Conservation (phyloP, 192 early-diverging fungal species). For the Spizellomyces sp. region DNA sequence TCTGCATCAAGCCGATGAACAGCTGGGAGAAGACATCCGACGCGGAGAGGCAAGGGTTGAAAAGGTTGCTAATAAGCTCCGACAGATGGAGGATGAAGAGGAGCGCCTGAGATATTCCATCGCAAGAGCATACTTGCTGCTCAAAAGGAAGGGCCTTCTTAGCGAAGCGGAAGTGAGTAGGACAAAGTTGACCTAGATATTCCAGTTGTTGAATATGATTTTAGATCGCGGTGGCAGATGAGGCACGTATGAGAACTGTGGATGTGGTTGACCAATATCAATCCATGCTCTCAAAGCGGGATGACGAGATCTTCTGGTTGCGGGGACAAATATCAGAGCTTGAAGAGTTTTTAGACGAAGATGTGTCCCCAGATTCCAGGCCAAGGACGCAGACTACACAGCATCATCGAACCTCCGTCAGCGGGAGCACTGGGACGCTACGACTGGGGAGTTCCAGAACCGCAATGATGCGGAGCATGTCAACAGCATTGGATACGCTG, state of each 20-base stretch:
- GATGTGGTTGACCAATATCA: constrained; percentile 17
- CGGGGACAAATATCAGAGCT: constrained; percentile 24
- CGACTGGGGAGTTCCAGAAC: not conserved
- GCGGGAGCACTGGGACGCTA: not conserved
- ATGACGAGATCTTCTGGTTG: constrained; percentile 28
- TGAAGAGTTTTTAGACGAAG: constrained; percentile 25
- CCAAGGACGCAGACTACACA: not conserved
- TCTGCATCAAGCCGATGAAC: not conserved
- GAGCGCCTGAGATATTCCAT: constrained; percentile 16
- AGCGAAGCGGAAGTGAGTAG: constrained; percentile 14
- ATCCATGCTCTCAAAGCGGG: constrained; percentile 1
- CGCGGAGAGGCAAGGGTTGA: constrained; percentile 1
- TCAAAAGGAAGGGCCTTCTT: constrained; percentile 17
- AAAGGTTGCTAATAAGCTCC: constrained; percentile 18
- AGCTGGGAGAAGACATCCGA: constrained; percentile 7
- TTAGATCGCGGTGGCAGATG: constrained; percentile 9
- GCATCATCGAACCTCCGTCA: not conserved
- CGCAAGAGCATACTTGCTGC: constrained; percentile 4
- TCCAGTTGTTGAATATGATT: not conserved
- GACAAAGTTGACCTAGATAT: not conserved
- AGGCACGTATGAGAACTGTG: not conserved
- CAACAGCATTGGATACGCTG: not conserved
- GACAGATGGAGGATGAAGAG: constrained; percentile 21
- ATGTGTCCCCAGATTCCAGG: not conserved
- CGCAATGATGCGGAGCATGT: constrained; percentile 1